Base-by-base conservation (phyloP, 106 monocot species). In the Platanthera guangdongensis region DNA sequence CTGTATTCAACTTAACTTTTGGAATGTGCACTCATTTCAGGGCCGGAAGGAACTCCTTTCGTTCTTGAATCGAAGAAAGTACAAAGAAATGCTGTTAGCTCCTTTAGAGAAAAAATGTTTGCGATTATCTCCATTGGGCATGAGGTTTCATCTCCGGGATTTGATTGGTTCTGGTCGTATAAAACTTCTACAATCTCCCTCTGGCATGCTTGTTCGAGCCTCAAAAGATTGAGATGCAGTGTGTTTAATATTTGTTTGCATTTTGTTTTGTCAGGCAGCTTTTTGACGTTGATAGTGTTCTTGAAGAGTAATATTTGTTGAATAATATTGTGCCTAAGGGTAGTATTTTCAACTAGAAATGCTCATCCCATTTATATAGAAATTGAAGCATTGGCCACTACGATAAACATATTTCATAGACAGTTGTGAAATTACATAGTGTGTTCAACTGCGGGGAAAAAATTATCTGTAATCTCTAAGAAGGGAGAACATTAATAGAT, bases 101-200 rank as follows among this genome's bases (percentile, higher is more conserved):
- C 47, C 79, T 62, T 79, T 92, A 74, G 95, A 95, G 86, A 92
- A 92, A 81, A 92, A 85, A 74, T 82, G 72, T 7, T 76, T 95
- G 73, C 81, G 90, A 50, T 59, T 90, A 30, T 90, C 95, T 47
- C 86, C 87, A 51, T 82, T 92, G 70, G 95, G 90, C 62, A 90
- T 85, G 87, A 82, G 92, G 21, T 92, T 95, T 77, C 95, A 90
- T 85, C 76, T 95, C 59, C 86, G 92, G 13, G 92, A 95, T 85
- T 74, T 95, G n/a, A 95, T 92, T 81, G 95, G 95, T 19, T 95
- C 95, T 45, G 95, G 95, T 47, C 88, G 87, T 48, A 45, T 95
- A 67, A 92, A 85, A 88, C 85, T 88, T 57, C 51, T 84, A 55
- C 81, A 90, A 28, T 87, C 92, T 12, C 90, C 95, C 8, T 85